Conservation (phyloP, 176 grass and related monocot genomes). For the Phyllostachys edulis region DNA sequence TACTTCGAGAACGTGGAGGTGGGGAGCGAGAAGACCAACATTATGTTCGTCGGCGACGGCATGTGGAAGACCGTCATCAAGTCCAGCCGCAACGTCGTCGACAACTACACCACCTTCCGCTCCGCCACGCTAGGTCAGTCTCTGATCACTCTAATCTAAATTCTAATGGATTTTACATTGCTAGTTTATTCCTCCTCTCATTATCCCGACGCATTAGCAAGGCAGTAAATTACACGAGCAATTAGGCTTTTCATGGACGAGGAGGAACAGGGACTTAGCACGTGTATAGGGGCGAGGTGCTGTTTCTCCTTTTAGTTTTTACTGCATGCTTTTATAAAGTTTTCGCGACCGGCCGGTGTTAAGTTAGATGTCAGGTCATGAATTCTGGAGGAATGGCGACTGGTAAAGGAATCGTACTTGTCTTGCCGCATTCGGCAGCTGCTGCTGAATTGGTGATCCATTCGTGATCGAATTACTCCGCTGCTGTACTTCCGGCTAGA, state of each 20-base stretch:
- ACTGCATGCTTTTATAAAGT: neutral
- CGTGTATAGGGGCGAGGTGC: neutral
- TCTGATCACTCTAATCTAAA: neutral
- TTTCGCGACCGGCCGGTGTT: neutral
- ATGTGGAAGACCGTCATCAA: constrained; percentile 89
- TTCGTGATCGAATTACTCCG: neutral
- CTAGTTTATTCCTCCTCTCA: neutral
- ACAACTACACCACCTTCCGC: constrained; percentile 91
- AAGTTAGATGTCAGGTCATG: neutral
- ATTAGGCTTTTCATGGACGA: neutral
- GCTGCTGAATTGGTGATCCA: neutral
- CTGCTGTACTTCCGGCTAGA: neutral
- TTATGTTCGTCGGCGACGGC: constrained; percentile 86
- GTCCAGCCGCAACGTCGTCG: constrained; percentile 69
- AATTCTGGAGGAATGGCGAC: neutral
- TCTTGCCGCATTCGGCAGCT: neutral
- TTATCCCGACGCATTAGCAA: neutral
- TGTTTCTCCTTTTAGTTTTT: neutral
- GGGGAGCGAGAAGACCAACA: constrained; percentile 59
- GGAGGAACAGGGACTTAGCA: neutral
- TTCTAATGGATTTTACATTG: neutral
- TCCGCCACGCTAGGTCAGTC: constrained; percentile 77
- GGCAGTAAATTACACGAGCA: neutral
- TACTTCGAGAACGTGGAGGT: constrained; percentile 98
- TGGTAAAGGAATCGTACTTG: neutral